Percentiles rank a stretch among this genome's conserved stretches.
Conservation (phyloP, 345 rosid species). For the Salix caprea region DNA sequence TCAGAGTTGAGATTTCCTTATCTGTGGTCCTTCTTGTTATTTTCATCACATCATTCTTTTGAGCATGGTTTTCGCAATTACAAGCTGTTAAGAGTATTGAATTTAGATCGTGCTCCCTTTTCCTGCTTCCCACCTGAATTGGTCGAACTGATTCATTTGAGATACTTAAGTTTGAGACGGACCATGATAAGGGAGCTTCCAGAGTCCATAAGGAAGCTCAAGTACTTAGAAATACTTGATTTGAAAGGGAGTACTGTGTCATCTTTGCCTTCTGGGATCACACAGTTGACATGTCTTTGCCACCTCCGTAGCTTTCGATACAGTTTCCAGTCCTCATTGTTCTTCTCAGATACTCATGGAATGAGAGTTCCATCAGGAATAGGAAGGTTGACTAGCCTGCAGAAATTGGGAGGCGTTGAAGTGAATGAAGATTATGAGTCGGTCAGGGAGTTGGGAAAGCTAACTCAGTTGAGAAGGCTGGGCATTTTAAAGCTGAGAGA, state of each 20-base stretch:
- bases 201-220: slow-evolving; percentile 7
- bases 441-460: slow-evolving; percentile 8
- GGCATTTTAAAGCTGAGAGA: slow-evolving; percentile 3
- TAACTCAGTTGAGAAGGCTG: slow-evolving; percentile 13
- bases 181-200: slow-evolving; percentile 4
- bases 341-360: neutral
- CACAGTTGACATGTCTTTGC: neutral
- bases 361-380: slow-evolving; percentile 10
- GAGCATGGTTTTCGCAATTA: neutral
- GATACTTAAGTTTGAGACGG: slow-evolving; percentile 3
- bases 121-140: neutral
- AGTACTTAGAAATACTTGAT: slow-evolving; percentile 10
- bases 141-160: slow-evolving; percentile 1
- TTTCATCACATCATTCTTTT: neutral
- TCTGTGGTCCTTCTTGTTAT: neutral
- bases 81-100: neutral
- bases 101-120: neutral
- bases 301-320: neutral
- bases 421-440: neutral
- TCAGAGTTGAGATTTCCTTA: neutral
- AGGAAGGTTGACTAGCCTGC: slow-evolving; percentile 4
- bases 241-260: slow-evolving; percentile 1
- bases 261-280: slow-evolving; percentile 3
- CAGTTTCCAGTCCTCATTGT: neutral
- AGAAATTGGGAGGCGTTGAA: slow-evolving; percentile 6